Base-by-base conservation (phyloP, 2,329 filamentous ascomycete genomes). In the Trichophyton equinum region DNA sequence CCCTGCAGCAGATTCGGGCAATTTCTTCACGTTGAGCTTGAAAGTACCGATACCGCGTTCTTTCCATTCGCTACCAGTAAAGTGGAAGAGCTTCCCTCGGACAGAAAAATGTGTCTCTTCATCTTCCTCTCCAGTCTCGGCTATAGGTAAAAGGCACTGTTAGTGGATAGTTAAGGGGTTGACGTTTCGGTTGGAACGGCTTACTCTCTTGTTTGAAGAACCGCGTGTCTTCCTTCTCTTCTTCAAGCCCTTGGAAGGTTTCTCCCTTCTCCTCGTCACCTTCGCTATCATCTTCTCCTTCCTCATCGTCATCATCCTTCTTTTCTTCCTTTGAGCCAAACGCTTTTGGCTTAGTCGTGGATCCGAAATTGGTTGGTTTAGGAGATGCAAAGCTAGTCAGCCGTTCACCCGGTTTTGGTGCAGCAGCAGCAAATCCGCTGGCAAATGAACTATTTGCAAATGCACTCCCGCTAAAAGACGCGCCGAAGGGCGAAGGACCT, bases 51-150 rank as follows among this genome's bases (percentile, higher is more conserved):
- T 81, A 11, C 91, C 91, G 59, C 91, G 85, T 75, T 97, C 92
- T 73, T 92, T 92, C 92, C 92, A 97, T 55, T 85, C 85, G 60
- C 82, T 82, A 53, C 80, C 81, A 40, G 87, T 84, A 68, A 94
- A 87, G 62, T 86, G 82, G 76, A 89, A 97, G 62, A 97, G 82
- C 73, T 95, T 95, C 20, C 89, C 87, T 65, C 91, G 86, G 62
- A 87, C 84, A 51, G 84, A 82, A 69, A 92, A 82, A 57, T 89
- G 76, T 1, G 88, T 92, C 20, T 80, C 79, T 72, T 97, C 92
- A 57, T 85, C 85, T 68, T 91, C 85, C 74, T 97, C 92, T 61
- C 92, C 92, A 58, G 94, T 92, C 71, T 95, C 87, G 47, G 92
- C 82, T 91, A 67, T 60, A 13, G 18, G 40, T 40, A 33, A 47